These are phyloP conservation scores for Neonectria hederae DNA, from an alignment of 2,329 filamentous ascomycete species.

Conservation along the genomic window DNA sequence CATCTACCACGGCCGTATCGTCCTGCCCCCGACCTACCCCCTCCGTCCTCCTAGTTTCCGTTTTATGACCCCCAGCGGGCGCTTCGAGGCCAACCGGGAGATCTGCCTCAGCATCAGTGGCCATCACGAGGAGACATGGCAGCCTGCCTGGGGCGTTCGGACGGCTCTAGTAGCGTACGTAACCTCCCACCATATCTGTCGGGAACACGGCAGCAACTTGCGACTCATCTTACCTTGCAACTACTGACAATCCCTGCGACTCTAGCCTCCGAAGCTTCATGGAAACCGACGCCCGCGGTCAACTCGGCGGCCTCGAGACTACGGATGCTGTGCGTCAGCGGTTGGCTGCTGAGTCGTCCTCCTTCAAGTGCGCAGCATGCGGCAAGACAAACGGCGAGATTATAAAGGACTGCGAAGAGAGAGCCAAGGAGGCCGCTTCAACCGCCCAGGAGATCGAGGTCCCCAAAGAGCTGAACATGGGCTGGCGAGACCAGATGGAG, in stretches of 20 bases:
- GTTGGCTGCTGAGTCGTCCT: conserved; percentile 73
- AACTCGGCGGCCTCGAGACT: conserved; percentile 89
- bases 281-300: conserved; percentile 87
- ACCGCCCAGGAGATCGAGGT: conserved; percentile 56
- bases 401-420: conserved; percentile 73
- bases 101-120: conserved; percentile 95
- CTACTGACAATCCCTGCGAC: conserved; percentile 13
- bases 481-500: conserved; percentile 77
- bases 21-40: conserved; percentile 88
- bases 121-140: conserved; percentile 98
- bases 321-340: conserved; percentile 71
- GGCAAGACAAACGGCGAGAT: conserved; percentile 77
- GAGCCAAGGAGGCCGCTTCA: conserved; percentile 53
- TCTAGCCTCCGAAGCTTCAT: conserved; percentile 82
- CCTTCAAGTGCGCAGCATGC: conserved; percentile 77
- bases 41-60: conserved; percentile 94
- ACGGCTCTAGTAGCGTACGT: conserved; percentile 80
- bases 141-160: conserved; percentile 95
- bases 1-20: conserved; percentile 95
- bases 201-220: neutral
- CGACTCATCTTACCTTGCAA: neutral
- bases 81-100: conserved; percentile 96
- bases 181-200: conserved; percentile 45
- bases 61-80: conserved; percentile 88
- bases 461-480: conserved; percentile 69